Conservation (phyloP, 345 rosid species). For the Litchi chinensis region DNA sequence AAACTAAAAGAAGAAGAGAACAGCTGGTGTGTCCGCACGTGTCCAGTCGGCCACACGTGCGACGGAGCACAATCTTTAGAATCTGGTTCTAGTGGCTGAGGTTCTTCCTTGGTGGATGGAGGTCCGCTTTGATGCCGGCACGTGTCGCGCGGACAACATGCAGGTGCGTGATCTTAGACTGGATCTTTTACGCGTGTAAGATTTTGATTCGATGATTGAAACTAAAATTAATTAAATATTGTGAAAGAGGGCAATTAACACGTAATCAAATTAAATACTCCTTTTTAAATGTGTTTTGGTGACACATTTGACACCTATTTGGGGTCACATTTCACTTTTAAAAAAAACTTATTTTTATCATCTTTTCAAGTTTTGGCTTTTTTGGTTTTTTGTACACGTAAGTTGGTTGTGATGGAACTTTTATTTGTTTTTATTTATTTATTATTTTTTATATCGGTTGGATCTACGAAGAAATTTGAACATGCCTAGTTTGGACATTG, state of each 20-base stretch:
- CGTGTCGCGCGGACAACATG: background rate
- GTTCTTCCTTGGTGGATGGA: slow-evolving; percentile 10
- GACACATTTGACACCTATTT: slow-evolving; percentile 2
- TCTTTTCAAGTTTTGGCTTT: background rate
- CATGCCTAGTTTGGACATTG: too few species aligned
- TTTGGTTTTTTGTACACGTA: background rate
- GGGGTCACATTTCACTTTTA: background rate
- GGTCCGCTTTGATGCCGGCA: background rate
- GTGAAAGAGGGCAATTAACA: background rate
- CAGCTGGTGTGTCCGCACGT: background rate
- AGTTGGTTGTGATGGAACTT: background rate
- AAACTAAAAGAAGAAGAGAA: background rate
- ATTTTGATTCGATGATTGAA: background rate
- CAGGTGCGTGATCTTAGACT: background rate
- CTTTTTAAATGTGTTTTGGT: background rate
- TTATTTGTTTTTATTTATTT: too few species aligned
- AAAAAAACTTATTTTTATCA: too few species aligned
- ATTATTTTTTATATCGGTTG: background rate
- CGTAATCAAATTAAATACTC: slow-evolving; percentile 12
- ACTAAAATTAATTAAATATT: slow-evolving; percentile 2
- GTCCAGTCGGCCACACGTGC: slow-evolving; percentile 9
- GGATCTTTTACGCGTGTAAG: slow-evolving; percentile 5
- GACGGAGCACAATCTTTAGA: background rate
- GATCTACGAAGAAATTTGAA: background rate
- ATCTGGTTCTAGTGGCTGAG: slow-evolving; percentile 33